Percentiles rank a stretch among this genome's conserved stretches.
Conservation (phyloP, 1,284 basidiomycete genomes). For the Farysia itapuensis region DNA sequence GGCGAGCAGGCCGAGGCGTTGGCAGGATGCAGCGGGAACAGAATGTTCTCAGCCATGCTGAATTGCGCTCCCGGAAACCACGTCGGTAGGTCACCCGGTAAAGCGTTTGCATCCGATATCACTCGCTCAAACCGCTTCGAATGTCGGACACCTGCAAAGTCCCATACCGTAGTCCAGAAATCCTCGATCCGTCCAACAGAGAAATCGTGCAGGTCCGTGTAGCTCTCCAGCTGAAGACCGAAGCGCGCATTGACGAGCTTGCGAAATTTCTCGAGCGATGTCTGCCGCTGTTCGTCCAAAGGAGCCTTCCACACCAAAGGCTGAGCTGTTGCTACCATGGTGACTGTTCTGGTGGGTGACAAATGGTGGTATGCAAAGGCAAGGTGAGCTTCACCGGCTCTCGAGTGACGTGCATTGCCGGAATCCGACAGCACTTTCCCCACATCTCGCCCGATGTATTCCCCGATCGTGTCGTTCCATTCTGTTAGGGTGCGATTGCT, state of each 20-base stretch:
- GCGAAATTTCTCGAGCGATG: conserved; percentile 38
- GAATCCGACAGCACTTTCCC: too few species aligned
- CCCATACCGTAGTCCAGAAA: conserved; percentile 38
- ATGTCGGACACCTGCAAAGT: conserved; percentile 31
- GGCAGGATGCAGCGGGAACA: conserved; percentile 40
- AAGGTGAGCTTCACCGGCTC: too few species aligned
- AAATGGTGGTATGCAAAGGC: too few species aligned
- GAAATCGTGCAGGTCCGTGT: conserved; percentile 38
- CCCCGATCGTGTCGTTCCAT: too few species aligned
- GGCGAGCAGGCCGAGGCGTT: conserved; percentile 32
- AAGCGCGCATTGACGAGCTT: conserved; percentile 22
- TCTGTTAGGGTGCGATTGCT: too few species aligned
- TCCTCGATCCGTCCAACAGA: conserved; percentile 28
- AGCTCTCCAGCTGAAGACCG: conserved; percentile 24
- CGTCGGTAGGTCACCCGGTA: conserved; percentile 29
- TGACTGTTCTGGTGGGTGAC: too few species aligned
- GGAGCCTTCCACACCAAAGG: conserved; percentile 33
- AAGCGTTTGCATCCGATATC: conserved; percentile 27
- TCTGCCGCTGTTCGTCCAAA: conserved; percentile 9
- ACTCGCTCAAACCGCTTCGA: conserved; percentile 17
- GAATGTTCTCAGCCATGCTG: conserved; percentile 34
- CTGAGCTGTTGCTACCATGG: background rate
- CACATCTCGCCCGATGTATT: too few species aligned
- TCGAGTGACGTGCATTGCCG: too few species aligned
- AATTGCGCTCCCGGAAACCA: conserved; percentile 35